Evolutionary conservation across 768 basidiomycete species (phyloP).

Genomic region (Nidularia pulvinata): DNA sequence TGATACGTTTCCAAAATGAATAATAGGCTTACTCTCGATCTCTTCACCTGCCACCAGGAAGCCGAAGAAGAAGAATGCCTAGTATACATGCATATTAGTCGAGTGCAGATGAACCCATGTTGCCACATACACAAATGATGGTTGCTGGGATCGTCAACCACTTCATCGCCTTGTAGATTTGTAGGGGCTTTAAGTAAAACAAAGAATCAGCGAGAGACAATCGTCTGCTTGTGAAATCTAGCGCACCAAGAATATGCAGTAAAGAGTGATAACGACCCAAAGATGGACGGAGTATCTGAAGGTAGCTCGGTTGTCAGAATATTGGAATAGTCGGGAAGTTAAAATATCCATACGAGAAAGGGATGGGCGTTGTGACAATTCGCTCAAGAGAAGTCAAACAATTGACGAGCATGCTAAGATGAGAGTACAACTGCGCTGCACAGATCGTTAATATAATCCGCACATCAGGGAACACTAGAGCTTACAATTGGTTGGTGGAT

Average conservation of each 20-base stretch:
- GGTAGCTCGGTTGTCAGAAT: not conserved
- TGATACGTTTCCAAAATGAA: not conserved
- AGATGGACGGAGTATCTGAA: constrained; percentile 66
- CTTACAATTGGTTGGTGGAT: too few relatives aligned
- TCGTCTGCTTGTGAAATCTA: too few relatives aligned
- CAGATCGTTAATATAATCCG: too few relatives aligned
- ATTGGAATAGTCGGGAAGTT: not conserved
- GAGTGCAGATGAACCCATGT: not conserved
- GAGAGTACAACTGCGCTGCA: too few relatives aligned
- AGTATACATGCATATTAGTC: constrained; percentile 15
- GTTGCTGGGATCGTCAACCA: constrained; percentile 72
- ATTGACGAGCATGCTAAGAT: constrained; percentile 41
- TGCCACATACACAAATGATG: constrained; percentile 34
- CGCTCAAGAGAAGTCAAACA: constrained; percentile 70
- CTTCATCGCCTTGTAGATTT: constrained; percentile 50
- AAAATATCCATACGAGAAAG: constrained; percentile 54
- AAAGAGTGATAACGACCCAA: constrained; percentile 64
- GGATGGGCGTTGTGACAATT: constrained; percentile 76
- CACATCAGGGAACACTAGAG: too few relatives aligned
- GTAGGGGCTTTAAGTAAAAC: constrained; percentile 50
- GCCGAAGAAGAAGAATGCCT: constrained; percentile 71
- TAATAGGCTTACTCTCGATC: constrained; percentile 60
- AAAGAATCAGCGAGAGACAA: too few relatives aligned
- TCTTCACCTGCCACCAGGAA: constrained; percentile 76
- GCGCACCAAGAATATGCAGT: constrained; percentile 58